Base-by-base conservation (phyloP, 148 eudicot genomes). In the Amaranthus cruentus region DNA sequence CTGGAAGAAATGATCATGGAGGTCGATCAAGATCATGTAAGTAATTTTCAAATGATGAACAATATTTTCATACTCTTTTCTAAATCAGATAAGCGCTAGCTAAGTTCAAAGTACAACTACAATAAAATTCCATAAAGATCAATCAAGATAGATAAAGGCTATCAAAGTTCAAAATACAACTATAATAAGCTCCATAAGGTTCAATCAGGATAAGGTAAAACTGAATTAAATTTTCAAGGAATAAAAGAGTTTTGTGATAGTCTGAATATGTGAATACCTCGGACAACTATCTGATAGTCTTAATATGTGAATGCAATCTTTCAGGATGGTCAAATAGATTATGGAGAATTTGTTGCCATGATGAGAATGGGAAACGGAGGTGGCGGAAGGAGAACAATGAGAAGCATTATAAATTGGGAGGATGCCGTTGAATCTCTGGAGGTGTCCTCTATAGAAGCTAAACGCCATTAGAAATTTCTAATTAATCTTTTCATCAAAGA, bases 291-390 rank as follows among this genome's bases (percentile, higher is more conserved):
- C 52, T 52, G 42, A 47, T 47, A 6, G 4, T 42, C 55, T n/a
- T 70, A 57, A 71, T 48, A 47, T 76, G 49, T 62, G 61, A 61
- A 66, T 76, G 57, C 5, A n/a, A 15, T 61, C 21, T 11, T 69
- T 68, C 84, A 89, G 94, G 91, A 87, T 75, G 91, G 94, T n/a
- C 87, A 86, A 57, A 89, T 89, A 72, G 94, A 87, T 68, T 87
- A 89, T 64, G 88, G 78, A 49, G 94, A 89, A 80, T 89, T 89
- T 73, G 86, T 86, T 10, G 85, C 89, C 42, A 87, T 89, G 94
- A 89, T 89, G 94, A 85, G 91, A 74, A 89, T 78, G 75, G 89
- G 84, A 57, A 83, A 84, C 75, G 83, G 83, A 52, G 87, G 81
- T 69, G 63, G 69, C 28, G 85, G 87, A 3, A 70, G 84, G 56